Percentiles rank a stretch among this genome's conserved stretches.
These are phyloP conservation scores for Cytospora mali DNA, from an alignment of 2,329 filamentous ascomycete genomes.

Conservation along the genomic window DNA sequence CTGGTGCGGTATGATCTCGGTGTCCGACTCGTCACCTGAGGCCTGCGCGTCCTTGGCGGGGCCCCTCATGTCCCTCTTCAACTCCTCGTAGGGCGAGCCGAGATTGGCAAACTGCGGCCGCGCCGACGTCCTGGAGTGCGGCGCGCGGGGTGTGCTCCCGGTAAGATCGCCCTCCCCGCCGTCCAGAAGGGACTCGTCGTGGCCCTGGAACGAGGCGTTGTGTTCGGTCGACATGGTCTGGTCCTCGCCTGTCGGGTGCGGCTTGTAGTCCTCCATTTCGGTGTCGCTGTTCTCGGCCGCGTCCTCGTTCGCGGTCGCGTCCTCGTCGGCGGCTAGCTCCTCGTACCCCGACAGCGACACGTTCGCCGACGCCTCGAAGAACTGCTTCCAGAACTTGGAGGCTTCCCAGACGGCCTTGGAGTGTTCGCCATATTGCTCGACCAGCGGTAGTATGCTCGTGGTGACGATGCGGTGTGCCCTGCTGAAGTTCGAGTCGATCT, in stretches of 20 bases:
- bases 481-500: constrained; percentile 99
- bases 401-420: constrained; percentile 95
- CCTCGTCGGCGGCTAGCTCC: constrained; percentile 73
- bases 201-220: constrained; percentile 36
- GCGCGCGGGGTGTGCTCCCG: constrained; percentile 68
- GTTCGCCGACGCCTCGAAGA: constrained; percentile 98
- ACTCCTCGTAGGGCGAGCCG: constrained; percentile 74
- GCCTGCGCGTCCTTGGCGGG: constrained; percentile 32
- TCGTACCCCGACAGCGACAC: constrained; percentile 95
- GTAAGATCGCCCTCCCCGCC: constrained; percentile 60
- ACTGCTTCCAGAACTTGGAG: constrained; percentile 99
- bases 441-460: constrained; percentile 85
- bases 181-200: constrained; percentile 69
- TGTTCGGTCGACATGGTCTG: constrained; percentile 42
- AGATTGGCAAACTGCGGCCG: constrained; percentile 64
- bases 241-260: constrained; percentile 30
- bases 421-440: constrained; percentile 94
- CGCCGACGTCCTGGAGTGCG: constrained; percentile 51
- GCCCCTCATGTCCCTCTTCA: constrained; percentile 67
- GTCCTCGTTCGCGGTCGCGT: constrained; percentile 47
- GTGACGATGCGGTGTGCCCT: constrained; percentile 96
- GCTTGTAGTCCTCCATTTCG: constrained; percentile 40
- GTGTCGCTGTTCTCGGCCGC: constrained; percentile 61
- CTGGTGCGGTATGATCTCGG: constrained; percentile 53
- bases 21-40: constrained; percentile 38